Evolutionary conservation across 495 filamentous ascomycete genomes (phyloP), one percentile per base, ranked within the genome.

Genomic region (Hamigera avellanea): DNA sequence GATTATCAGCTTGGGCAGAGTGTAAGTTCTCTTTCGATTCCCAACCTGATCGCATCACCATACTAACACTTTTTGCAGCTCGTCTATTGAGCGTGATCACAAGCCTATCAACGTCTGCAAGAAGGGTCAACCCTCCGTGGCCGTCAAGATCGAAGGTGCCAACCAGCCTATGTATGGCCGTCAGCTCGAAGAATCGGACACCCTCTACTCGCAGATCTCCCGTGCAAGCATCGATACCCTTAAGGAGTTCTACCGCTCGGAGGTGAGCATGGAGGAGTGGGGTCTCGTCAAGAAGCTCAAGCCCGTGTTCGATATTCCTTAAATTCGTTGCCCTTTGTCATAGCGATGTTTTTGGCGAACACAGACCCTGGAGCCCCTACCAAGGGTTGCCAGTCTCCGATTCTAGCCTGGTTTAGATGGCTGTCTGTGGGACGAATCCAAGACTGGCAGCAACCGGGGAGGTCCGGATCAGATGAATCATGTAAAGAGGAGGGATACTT

Each of bases 81-180:
- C 83, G 43, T 86, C 81, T 7, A 96, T 99, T 57, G 88, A 96
- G 60, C 81, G 93, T 54, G 93, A 99, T 43, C 93, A 96, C 76
- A 99, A 96, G 66, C 72, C 89, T 33, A 77, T 99, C 48, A 72
- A 66, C 8, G 66, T 93, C 32, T 88, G 83, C 66, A 99, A 96
- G 66, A 88, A 86, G 64, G 93, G 89, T 39, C 85, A 94, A 50
- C 93, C 91, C 21, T 93, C 87, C 5, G 91, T 96, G 12, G 91
- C 91, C 16, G 71, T 99, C 62, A 99, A 99, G 75, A 87, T 99
- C 53, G 91, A 99, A 64, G 89, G 87, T 12, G 63, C 81, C 14
- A 89, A 95, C 59, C 91, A 99, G 62, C 91, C 91, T 9, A 73
- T 82, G 39, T 99, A 99, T 56, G 91, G 91, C 27, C 81, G 91